These are phyloP conservation scores for Coemansia sp. DNA, from an alignment of 192 early-diverging fungal genomes.

Conservation along the genomic window DNA sequence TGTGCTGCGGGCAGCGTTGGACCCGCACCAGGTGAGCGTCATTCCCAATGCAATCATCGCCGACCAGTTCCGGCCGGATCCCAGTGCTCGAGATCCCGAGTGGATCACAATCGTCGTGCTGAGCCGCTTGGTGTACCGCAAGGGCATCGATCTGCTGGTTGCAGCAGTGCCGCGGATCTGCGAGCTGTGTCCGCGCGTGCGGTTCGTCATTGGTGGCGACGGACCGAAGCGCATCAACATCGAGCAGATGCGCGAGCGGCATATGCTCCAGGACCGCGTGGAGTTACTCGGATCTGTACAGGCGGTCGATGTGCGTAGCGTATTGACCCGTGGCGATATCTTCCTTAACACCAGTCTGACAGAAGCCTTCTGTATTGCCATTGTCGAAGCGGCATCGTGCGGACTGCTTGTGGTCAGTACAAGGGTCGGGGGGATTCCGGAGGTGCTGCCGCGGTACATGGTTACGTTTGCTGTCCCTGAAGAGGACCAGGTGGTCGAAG, in stretches of 20 bases:
- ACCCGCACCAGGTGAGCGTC: conserved; percentile 87
- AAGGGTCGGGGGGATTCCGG: conserved; percentile 93
- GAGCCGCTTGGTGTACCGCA: conserved; percentile 90
- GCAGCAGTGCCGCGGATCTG: conserved; percentile 92
- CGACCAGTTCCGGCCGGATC: conserved; percentile 84
- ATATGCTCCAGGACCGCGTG: conserved; percentile 91
- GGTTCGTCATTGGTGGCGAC: conserved; percentile 96
- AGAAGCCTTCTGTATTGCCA: conserved; percentile 98
- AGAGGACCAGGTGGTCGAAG: conserved; percentile 75
- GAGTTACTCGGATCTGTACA: conserved; percentile 81
- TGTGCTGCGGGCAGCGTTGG: conserved; percentile 87
- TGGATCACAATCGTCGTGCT: conserved; percentile 93
- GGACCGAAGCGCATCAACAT: conserved; percentile 94
- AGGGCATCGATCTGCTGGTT: conserved; percentile 92
- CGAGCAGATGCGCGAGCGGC: conserved; percentile 95
- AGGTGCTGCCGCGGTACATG: conserved; percentile 92
- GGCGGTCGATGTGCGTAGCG: conserved; percentile 80
- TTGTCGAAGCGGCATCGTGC: conserved; percentile 96
- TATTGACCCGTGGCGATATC: conserved; percentile 90
- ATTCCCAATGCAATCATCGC: conserved; percentile 98
- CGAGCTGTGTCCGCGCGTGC: conserved; percentile 69
- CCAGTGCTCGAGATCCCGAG: conserved; percentile 66
- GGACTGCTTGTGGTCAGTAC: conserved; percentile 95
- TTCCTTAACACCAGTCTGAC: conserved; percentile 97
- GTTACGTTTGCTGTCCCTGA: conserved; percentile 87